Conservation (phyloP, 257 asterid species). For the Rhazya stricta region DNA sequence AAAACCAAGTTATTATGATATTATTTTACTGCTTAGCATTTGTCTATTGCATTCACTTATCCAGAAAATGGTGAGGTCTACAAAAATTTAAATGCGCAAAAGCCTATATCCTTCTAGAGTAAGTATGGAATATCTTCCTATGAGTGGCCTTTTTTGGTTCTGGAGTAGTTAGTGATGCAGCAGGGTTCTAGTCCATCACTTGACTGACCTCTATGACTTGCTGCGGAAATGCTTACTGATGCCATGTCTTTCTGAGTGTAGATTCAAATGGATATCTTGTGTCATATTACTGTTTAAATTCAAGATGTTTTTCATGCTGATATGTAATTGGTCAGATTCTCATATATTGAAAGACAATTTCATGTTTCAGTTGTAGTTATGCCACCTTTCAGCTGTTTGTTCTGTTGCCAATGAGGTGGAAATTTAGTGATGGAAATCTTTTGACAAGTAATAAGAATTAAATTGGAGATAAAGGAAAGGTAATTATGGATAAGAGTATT, state of each 20-base stretch:
- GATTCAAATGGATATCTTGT: background rate
- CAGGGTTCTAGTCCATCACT: background rate
- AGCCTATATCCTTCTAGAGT: background rate
- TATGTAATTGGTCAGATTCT: background rate
- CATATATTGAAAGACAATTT: background rate
- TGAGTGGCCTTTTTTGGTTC: background rate
- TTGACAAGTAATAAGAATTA: background rate
- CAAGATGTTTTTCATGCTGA: no score
- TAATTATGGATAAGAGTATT: background rate
- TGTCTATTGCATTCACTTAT: background rate
- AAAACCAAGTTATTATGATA: background rate
- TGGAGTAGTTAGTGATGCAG: background rate
- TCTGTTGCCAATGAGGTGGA: background rate
- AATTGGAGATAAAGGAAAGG: background rate
- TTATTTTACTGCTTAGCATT: background rate
- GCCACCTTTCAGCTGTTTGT: background rate
- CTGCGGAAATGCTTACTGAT: background rate
- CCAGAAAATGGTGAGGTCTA: background rate
- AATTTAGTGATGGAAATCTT: background rate
- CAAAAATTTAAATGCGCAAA: background rate
- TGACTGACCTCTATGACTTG: background rate
- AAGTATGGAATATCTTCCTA: background rate
- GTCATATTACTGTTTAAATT: background rate
- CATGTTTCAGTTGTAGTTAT: background rate
- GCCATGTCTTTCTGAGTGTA: background rate